A percentile compares a stretch with the other conserved stretches of the same genome.
phyloP scores from a whole-genome alignment of 106 monocot genomes.

The Dendrobium officinale region DNA sequence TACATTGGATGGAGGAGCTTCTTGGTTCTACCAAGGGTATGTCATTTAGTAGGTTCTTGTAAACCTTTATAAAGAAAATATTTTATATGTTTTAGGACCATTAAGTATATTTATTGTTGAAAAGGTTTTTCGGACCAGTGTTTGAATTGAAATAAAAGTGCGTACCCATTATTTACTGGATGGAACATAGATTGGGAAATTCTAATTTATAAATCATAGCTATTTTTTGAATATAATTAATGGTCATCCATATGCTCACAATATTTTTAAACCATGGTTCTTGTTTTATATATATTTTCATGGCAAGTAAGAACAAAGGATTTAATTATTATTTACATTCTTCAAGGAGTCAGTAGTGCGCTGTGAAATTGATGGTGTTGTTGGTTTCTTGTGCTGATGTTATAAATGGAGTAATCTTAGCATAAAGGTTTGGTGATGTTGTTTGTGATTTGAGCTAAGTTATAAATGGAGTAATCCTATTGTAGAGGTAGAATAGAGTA shows the following conservation, averaged over 20 bases:
- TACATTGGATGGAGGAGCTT: constrained; percentile 77
- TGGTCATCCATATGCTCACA: neutral
- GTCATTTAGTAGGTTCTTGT: constrained; percentile 5
- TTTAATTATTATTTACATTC: neutral
- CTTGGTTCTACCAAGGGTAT: constrained; percentile 99
- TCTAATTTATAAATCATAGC: neutral
- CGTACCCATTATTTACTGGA: neutral
- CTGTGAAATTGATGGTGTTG: neutral
- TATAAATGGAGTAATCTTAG: neutral
- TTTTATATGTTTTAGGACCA: neutral
- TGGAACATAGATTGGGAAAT: neutral
- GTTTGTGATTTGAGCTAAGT: neutral
- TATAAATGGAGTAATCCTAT: neutral
- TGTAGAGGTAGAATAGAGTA: neutral
- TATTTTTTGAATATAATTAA: neutral
- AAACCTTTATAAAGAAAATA: neutral
- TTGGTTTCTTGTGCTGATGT: neutral
- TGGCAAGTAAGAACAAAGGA: neutral
- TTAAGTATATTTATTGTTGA: neutral
- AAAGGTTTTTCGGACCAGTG: neutral
- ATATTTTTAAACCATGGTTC: neutral
- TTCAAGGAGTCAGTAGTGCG: neutral
- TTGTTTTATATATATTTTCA: neutral
- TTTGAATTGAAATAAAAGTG: neutral
- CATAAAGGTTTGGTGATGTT: neutral